Evolutionary conservation across 768 basidiomycete species (phyloP), one percentile per base, ranked within the genome.

Genomic region (Coprinellus micaceus): DNA sequence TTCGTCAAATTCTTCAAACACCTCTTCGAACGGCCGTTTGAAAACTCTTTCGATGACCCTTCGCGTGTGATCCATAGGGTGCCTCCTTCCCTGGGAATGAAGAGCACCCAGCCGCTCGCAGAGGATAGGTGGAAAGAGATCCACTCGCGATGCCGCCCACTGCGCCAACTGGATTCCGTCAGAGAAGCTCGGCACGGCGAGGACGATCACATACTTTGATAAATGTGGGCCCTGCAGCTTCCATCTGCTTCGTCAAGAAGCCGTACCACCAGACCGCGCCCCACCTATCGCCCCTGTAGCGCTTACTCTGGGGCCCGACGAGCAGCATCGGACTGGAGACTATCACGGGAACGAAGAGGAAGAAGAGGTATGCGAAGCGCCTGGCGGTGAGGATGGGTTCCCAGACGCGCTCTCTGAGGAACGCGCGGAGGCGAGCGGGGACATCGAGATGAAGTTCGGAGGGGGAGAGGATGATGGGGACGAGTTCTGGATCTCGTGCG

Each of bases 261-360:
- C 79, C 82, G 67, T 98, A 98, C 97, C 97, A 99, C 96, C 94
- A 97, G 2, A 94, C 80, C 1, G 93, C 94, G 36, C 94, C 94
- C 92, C 92, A 94, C 63, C 84, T 81, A 60, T 95, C 93, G 15
- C 89, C 88, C 12, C 79, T 80, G 44, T 83, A 74, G 47, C 73
- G 71, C 43, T 74, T 74, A 53, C 82, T 77, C 19, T 79, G 80
- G 30, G 70, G 75, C 19, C 85, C 89, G 9, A 87, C 73, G 24
- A 95, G 75, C 19, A 98, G 75, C 84, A 98, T 90, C 0, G 96
- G 95, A 49, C 84, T 81, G 2, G 84, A 77, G 46, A 95, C 44
- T 51, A 99, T 81, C 57, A 98, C 92, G 1, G 97, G 97, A 3
- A 88, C 71, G 71, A 99, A 98, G 53, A 98, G 76, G 58, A 80